Conservation (phyloP, 345 rosid species). For the Stellera chamaejasme region DNA sequence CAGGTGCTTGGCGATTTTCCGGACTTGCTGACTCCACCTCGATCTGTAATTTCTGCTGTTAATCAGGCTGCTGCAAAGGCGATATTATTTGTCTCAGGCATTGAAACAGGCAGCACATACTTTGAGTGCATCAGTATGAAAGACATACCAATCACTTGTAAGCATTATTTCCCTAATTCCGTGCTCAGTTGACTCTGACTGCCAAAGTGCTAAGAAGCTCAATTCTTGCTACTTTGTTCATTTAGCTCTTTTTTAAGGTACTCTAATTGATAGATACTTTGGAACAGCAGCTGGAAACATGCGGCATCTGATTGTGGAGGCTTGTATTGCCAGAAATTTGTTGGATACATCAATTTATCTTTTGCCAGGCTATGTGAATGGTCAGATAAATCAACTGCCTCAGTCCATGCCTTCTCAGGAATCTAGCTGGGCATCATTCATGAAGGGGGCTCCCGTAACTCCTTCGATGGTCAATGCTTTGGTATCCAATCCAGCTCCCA, state of each 20-base stretch:
- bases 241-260: background rate
- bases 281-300: constrained; percentile 80
- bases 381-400: constrained; percentile 56
- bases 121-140: constrained; percentile 66
- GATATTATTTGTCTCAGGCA: constrained; percentile 66
- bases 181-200: too few relatives aligned
- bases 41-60: constrained; percentile 65
- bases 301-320: constrained; percentile 96
- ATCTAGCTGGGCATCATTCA: constrained; percentile 80
- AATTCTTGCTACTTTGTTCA: background rate
- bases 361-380: constrained; percentile 91
- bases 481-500: constrained; percentile 86
- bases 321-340: constrained; percentile 81
- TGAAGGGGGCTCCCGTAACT: constrained; percentile 71
- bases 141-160: constrained; percentile 78
- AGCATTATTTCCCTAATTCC: constrained; percentile 13
- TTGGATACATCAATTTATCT: constrained; percentile 86
- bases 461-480: constrained; percentile 59
- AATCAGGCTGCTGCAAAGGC: constrained; percentile 93
- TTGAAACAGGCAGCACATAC: constrained; percentile 46
- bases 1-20: constrained; percentile 81
- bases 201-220: too few relatives aligned
- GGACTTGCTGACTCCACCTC: constrained; percentile 81
- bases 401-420: constrained; percentile 48
- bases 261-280: constrained; percentile 14